phyloP scores from a whole-genome alignment of 352 stramenopile species.

The Phytophthora pluvialis region DNA sequence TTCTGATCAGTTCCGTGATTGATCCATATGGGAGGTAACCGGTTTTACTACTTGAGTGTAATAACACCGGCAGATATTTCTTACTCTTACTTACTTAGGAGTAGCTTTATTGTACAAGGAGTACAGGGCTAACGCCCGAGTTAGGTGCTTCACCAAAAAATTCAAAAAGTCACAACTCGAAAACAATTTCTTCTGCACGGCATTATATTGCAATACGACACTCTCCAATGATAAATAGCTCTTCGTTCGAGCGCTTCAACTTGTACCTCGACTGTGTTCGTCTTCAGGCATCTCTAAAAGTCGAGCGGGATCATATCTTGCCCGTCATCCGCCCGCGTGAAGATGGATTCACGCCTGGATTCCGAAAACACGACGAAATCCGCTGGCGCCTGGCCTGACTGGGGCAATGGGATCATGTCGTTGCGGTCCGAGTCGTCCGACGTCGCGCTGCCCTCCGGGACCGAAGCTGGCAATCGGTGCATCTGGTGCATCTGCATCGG shows the following conservation, averaged over 20 bases:
- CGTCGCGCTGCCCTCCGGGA: slow-evolving; percentile 20
- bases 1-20: too few species aligned
- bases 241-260: slow-evolving; percentile 42
- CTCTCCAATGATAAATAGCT: slow-evolving; percentile 45
- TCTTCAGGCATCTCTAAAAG: slow-evolving; percentile 30
- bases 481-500: slow-evolving; percentile 26
- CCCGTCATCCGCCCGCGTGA: slow-evolving; percentile 37
- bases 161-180: not conserved
- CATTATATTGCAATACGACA: slow-evolving; percentile 33
- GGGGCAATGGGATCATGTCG: slow-evolving; percentile 43
- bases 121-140: too few species aligned
- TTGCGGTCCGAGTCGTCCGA: slow-evolving; percentile 32
- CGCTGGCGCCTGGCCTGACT: slow-evolving; percentile 8
- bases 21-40: too few species aligned
- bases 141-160: too few species aligned
- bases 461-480: slow-evolving; percentile 27
- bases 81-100: too few species aligned
- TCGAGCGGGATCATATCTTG: slow-evolving; percentile 51
- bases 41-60: too few species aligned
- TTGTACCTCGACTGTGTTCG: slow-evolving; percentile 13
- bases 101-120: too few species aligned
- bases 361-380: slow-evolving; percentile 47
- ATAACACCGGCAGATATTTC: too few species aligned
- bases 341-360: slow-evolving; percentile 46
- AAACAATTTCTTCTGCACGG: slow-evolving; percentile 2